These are phyloP conservation scores for Leccinum olivaceopallidum DNA, from an alignment of 768 basidiomycete species.

Conservation along the genomic window DNA sequence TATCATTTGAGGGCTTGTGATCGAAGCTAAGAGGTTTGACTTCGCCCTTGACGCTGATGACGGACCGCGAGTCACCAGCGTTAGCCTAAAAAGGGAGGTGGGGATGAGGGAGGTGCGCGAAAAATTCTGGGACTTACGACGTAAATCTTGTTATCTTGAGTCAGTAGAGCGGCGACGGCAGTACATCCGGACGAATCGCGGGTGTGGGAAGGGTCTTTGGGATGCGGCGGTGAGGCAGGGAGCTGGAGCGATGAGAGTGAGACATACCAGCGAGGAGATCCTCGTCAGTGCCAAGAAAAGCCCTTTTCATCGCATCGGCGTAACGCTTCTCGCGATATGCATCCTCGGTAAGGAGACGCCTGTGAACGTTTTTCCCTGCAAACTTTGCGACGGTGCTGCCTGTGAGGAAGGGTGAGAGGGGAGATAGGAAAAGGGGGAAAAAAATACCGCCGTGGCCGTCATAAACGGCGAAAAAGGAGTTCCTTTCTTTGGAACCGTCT, in stretches of 20 bases:
- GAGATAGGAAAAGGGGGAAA: not conserved
- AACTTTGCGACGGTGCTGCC: conserved; percentile 85
- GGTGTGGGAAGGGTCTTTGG: conserved; percentile 77
- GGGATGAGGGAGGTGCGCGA: conserved; percentile 3
- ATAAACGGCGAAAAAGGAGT: conserved; percentile 94
- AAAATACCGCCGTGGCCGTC: conserved; percentile 92
- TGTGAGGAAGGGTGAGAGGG: conserved; percentile 31
- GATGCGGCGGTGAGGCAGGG: conserved; percentile 6
- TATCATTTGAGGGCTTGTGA: conserved; percentile 90
- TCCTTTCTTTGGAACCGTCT: conserved; percentile 44
- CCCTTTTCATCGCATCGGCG: conserved; percentile 75
- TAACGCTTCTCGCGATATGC: conserved; percentile 71
- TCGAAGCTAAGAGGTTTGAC: conserved; percentile 90
- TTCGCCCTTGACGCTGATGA: conserved; percentile 81
- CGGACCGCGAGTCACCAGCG: conserved; percentile 93
- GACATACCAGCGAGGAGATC: conserved; percentile 81
- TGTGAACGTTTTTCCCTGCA: conserved; percentile 83
- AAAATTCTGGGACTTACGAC: conserved; percentile 54
- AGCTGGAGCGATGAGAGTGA: conserved; percentile 3
- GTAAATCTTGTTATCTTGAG: conserved; percentile 73
- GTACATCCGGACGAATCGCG: conserved; percentile 97
- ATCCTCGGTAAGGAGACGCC: conserved; percentile 70
- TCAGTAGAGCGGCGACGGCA: conserved; percentile 85
- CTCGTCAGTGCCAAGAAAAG: conserved; percentile 94
- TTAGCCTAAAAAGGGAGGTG: conserved; percentile 69